A percentile compares a stretch with the other conserved stretches of the same genome.
Evolutionary conservation across 805 yeast species (phyloP).

Genomic region (Sungouiozyma intestinalis): DNA sequence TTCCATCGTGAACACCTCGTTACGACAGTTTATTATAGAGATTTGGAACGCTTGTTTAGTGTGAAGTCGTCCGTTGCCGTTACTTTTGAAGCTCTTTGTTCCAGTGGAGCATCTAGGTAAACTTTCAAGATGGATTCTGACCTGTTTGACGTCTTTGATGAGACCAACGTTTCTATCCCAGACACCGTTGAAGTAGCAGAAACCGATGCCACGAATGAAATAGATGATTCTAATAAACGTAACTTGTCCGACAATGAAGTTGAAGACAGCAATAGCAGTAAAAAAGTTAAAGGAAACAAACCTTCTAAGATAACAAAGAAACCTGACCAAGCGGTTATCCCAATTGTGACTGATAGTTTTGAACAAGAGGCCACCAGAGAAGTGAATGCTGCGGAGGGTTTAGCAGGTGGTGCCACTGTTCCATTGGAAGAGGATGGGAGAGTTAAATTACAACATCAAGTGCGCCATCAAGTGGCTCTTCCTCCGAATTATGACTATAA

Average conservation of each 20-base stretch:
- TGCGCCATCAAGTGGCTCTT: slow-evolving; percentile 93
- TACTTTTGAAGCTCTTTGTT: no score
- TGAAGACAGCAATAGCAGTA: slow-evolving; percentile 1
- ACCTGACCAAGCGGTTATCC: slow-evolving; percentile 39
- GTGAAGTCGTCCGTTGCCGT: no score
- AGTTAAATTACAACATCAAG: slow-evolving; percentile 79
- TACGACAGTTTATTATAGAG: not conserved
- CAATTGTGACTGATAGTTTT: slow-evolving; percentile 76
- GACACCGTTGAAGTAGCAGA: slow-evolving; percentile 12
- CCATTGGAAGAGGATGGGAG: slow-evolving; percentile 36
- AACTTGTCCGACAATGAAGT: slow-evolving; percentile 11
- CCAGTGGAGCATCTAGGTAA: no score
- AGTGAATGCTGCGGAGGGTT: slow-evolving; percentile 72
- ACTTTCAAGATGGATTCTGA: slow-evolving; percentile 16
- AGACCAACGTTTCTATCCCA: slow-evolving; percentile 13
- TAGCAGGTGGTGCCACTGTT: slow-evolving; percentile 35
- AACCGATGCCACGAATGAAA: slow-evolving; percentile 3
- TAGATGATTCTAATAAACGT: slow-evolving; percentile 11
- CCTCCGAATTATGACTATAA: slow-evolving; percentile 84
- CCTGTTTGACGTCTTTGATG: slow-evolving; percentile 28
- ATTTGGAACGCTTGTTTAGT: no score
- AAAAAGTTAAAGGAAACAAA: slow-evolving; percentile 12
- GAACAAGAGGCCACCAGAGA: slow-evolving; percentile 87
- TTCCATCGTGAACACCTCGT: not conserved
- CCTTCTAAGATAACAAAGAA: slow-evolving; percentile 28